These are phyloP conservation scores for Hymenoscyphus repandus DNA, from an alignment of 2,329 filamentous ascomycete species.

Conservation along the genomic window DNA sequence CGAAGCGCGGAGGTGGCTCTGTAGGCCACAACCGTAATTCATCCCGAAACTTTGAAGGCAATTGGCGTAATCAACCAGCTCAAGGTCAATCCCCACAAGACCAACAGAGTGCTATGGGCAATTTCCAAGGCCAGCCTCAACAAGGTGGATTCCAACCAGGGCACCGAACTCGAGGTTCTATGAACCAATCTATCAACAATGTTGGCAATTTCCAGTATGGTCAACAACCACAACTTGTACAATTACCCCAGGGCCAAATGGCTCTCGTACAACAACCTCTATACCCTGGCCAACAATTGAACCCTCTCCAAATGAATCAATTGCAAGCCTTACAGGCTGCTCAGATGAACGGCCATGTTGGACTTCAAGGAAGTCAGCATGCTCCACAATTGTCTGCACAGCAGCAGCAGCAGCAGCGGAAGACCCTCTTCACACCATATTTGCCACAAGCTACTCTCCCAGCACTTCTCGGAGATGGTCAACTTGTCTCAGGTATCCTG, in stretches of 20 bases:
- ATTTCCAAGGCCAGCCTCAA: conserved; percentile 69
- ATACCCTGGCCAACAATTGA: conserved; percentile 80
- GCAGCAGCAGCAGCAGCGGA: conserved; percentile 85
- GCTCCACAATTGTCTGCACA: conserved; percentile 60
- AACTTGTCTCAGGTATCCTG: conserved; percentile 92
- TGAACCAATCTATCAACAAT: conserved; percentile 78
- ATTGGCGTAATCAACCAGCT: conserved; percentile 81
- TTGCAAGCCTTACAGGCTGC: conserved; percentile 88
- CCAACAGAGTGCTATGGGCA: conserved; percentile 52
- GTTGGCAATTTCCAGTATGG: conserved; percentile 88
- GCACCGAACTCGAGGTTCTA: conserved; percentile 78
- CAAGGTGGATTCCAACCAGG: conserved; percentile 81
- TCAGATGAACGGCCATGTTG: conserved; percentile 72
- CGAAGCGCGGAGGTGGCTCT: conserved; percentile 62
- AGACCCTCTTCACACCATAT: conserved; percentile 97
- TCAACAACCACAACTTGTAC: conserved; percentile 79
- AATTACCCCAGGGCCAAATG: conserved; percentile 78
- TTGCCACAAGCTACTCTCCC: conserved; percentile 91
- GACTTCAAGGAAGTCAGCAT: conserved; percentile 66
- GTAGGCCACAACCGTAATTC: conserved; percentile 70
- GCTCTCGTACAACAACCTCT: conserved; percentile 71
- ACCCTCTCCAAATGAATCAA: conserved; percentile 81
- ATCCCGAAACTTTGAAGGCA: conserved; percentile 94
- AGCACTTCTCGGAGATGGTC: conserved; percentile 82
- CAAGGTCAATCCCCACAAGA: conserved; percentile 42